Base-by-base conservation (phyloP, 345 rosid species). In the Excoecaria cochinchinensis region DNA sequence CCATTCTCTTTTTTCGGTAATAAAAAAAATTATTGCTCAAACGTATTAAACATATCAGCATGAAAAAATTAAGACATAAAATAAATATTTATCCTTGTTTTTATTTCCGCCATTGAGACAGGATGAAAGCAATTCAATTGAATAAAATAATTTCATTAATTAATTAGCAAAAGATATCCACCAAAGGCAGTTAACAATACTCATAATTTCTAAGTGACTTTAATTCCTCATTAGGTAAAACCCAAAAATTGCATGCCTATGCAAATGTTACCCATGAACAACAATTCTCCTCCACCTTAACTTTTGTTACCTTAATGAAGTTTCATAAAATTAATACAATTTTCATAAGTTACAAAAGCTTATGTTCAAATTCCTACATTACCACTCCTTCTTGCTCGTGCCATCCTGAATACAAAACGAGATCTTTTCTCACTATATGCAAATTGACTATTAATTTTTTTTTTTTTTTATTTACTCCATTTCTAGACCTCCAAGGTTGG, bases 401-500 rank as follows among this genome's bases (percentile, higher is more conserved):
- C n/a, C 57, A 79, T 70, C 72, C 50, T 16, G 63, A 24, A 10
- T 0, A 44, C 60, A 1, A 8, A 64, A 21, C 24, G 72, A 75
- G 59, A 47, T 71, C 65, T 61, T 44, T 16, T 65, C 22, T 25
- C 52, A 47, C 77, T 4, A 67, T 4, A 67, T 64, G 72, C 73
- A 69, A 76, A n/a, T 52, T 2, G 6, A 58, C 10, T 1, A 68
- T 0, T 3, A 52, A 11, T 46, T 19, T 67, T 65, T 56, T 63
- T 39, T 55, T 62, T 69, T 59, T 24, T 21, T 56, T 4, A 1
- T 61, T 71, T 25, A 53, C 64, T 72, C 74, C 15, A 42, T 39
- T 58, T 36, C 82, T 80, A 78, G 7, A 44, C 57, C 76, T 71
- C 78, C 24, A 83, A 42, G 67, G 58, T 74, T 66, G 67, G 6